These are phyloP conservation scores for Saccharomycopsis sp. DNA, from an alignment of 805 yeast species.

Conservation along the genomic window DNA sequence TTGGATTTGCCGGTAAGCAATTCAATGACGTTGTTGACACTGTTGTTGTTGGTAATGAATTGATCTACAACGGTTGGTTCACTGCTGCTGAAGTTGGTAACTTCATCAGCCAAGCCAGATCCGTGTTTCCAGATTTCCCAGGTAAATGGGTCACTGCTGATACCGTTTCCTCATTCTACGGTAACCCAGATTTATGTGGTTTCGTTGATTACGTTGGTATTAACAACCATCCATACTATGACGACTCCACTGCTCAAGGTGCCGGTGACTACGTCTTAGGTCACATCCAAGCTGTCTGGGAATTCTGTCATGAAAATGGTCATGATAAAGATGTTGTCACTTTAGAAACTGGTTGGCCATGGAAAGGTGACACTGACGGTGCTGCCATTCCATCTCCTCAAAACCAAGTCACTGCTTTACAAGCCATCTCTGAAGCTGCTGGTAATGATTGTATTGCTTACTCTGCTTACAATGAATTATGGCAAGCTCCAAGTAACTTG, in stretches of 20 bases:
- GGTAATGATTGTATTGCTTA: conserved; percentile 48
- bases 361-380: conserved; percentile 47
- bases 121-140: conserved; percentile 38
- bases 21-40: conserved; percentile 40
- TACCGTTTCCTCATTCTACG: conserved; percentile 52
- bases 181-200: conserved; percentile 46
- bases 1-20: conserved; percentile 44
- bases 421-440: conserved; percentile 39
- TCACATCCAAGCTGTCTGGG: conserved; percentile 21
- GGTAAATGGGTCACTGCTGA: conserved; percentile 62
- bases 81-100: conserved; percentile 38
- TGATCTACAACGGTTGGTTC: conserved; percentile 47
- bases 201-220: conserved; percentile 59
- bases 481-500: conserved; percentile 54
- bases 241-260: conserved; percentile 18
- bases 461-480: conserved; percentile 55
- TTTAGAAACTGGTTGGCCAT: conserved; percentile 70
- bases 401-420: conserved; percentile 47
- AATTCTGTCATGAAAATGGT: conserved; percentile 21
- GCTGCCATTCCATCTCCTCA: conserved; percentile 46
- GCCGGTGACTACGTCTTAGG: conserved; percentile 22
- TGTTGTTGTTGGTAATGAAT: conserved; percentile 58
- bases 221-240: conserved; percentile 58
- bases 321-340: conserved; percentile 37
- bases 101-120: conserved; percentile 43